Evolutionary conservation across 257 asterid genomes (phyloP), one percentile per base, ranked within the genome.

Genomic region (Craterostigma plantagineum): DNA sequence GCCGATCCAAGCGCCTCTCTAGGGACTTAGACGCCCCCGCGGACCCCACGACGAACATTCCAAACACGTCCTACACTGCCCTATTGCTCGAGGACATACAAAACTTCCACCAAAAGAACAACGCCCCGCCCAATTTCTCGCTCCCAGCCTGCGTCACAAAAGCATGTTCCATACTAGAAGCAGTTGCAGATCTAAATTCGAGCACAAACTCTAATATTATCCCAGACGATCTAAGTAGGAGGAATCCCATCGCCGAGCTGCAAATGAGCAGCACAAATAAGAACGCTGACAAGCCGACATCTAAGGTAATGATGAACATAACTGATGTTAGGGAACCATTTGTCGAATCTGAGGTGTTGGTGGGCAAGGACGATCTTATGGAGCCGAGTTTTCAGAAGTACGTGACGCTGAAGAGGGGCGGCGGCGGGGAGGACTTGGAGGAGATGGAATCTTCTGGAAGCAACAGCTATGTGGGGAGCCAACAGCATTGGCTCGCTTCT

Each of bases 181-280:
- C 99, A 35, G 95, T 90, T 16, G 99, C 95, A 6, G 95, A 90
- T 52, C 86, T 90, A 38, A 90, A 90, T 67, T 90, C 95, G 57
- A 72, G 58, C 68, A 59, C 76, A 4, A 59, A 70, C 51, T 64
- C 91, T 37, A 69, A 54, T 23, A 52, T 61, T 11, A 41, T 63
- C 46, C 49, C 77, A 0, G 79, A 62, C 23, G 73, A 67, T 34
- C 61, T n/a, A n/a, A n/a, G 58, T 35, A 62, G 50, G 43, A 56
- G 67, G 46, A 65, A 57, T 42, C 64, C 73, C 4, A 18, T 43
- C 0, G 34, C 46, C 7, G 75, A 66, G 40, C 30, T 23, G 30
- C 67, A 70, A 34, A 49, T 45, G 23, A 48, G 37, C 43, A 63
- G 57, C 39, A 49, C 15, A 10, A 50, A 55, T 33, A 65, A 63